Evolutionary conservation across 139 green algal species (phyloP), one percentile per base, ranked within the genome.

Genomic region (Spirogloea muscicola): DNA sequence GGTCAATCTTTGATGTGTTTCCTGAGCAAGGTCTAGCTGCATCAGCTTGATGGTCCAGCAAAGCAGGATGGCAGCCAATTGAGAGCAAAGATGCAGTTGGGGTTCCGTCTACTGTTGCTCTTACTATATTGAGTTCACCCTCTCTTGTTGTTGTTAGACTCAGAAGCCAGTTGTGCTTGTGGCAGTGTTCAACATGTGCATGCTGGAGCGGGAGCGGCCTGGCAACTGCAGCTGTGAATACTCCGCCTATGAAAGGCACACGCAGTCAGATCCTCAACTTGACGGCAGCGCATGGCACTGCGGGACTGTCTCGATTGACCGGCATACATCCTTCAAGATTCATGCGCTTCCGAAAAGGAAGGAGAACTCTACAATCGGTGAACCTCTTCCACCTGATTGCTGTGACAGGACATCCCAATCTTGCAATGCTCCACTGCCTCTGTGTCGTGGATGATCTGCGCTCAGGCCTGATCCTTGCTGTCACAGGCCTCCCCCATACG

Each of bases 151-250:
- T n/a, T n/a, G n/a, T n/a, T n/a, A n/a, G n/a, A n/a, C n/a, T n/a
- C n/a, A n/a, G n/a, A n/a, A n/a, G n/a, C n/a, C n/a, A n/a, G n/a
- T n/a, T n/a, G n/a, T n/a, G n/a, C n/a, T n/a, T n/a, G n/a, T n/a
- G n/a, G 27, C 65, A 74, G 42, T 27, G 1, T 9, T 46, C 25
- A 76, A 65, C 49, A 68, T 76, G 25, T 66, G 67, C 31, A 27
- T 76, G 67, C 39, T 61, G 67, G 21, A 76, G 67, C 49, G 67
- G 40, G 34, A 51, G 7, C 48, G 46, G 21, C 46, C 67, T 7
- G 67, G 33, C 55, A 76, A 68, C 4, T 64, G 46, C 29, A 51
- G 34, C 13, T 73, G 64, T 27, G 64, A 73, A 33, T 73, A 66
- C 64, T 31, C 64, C 2, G 33, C 37, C 33, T 73, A 67, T n/a